phyloP scores from a whole-genome alignment of 441 rosid species.

The Adansonia madagascariensis region DNA sequence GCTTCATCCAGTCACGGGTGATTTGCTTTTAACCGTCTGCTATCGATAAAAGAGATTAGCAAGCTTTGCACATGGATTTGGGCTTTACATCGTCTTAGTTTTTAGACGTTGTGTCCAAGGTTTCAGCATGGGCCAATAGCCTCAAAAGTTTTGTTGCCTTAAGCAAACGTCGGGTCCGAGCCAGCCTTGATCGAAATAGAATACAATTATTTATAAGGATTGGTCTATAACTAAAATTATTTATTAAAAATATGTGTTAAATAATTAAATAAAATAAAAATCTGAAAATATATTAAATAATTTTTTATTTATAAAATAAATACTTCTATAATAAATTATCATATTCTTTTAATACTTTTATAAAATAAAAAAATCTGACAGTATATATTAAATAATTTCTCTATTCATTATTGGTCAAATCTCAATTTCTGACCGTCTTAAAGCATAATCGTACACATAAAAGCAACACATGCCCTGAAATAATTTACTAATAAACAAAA shows the following conservation, averaged over 20 bases:
- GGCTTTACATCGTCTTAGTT: not conserved
- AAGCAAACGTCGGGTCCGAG: not conserved
- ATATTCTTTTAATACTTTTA: no score
- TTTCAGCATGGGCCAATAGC: not conserved
- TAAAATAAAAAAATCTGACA: no score
- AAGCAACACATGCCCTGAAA: not conserved
- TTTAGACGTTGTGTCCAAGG: not conserved
- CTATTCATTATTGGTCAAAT: not conserved
- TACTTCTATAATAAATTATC: no score
- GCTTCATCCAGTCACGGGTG: not conserved
- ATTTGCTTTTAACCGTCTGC: not conserved
- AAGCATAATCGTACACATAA: not conserved
- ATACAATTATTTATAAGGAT: not conserved
- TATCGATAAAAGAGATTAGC: not conserved
- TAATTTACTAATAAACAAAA: not conserved
- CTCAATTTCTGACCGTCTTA: not conserved
- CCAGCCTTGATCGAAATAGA: not conserved
- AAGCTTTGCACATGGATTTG: conserved; percentile 1
- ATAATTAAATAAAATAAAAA: no score
- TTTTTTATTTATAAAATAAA: no score
- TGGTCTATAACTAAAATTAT: no score
- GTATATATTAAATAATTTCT: no score
- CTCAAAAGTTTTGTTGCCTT: not conserved
- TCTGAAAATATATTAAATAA: no score
- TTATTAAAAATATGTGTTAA: no score